A percentile compares a stretch with the other conserved stretches of the same genome.
Evolutionary conservation across 345 rosid species (phyloP).

Genomic region (Brassica cretica): DNA sequence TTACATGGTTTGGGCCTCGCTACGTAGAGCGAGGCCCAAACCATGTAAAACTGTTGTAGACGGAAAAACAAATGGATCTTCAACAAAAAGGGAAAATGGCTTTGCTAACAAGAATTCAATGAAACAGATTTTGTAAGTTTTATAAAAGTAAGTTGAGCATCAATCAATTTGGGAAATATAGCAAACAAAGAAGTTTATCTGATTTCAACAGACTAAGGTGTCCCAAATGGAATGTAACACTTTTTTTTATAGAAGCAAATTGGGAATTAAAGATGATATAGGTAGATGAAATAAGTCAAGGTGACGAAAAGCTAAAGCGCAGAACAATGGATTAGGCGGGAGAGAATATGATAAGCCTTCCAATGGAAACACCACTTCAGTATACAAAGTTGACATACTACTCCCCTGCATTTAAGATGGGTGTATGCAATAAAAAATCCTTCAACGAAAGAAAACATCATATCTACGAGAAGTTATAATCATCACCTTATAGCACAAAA

Average conservation of each 20-base stretch:
- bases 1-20: not conserved
- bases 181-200: not conserved
- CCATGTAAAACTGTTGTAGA: not conserved
- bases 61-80: conserved; percentile 1
- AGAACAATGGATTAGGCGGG: conserved; percentile 12
- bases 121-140: not conserved
- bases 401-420: conserved; percentile 30
- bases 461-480: not conserved
- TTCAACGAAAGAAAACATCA: not conserved
- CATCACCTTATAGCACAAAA: not conserved
- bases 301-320: not conserved
- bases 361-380: conserved; percentile 18
- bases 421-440: not conserved
- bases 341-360: conserved; percentile 14
- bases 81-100: conserved; percentile 4
- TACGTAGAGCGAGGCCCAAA: not conserved
- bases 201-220: conserved; percentile 8
- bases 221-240: not conserved
- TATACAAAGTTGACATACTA: conserved; percentile 25
- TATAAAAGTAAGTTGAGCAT: not conserved
- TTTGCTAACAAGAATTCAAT: not conserved
- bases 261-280: not conserved
- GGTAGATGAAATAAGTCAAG: conserved; percentile 6
- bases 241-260: not conserved
- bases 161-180: conserved; percentile 8